Evolutionary conservation across 768 basidiomycete genomes (phyloP).

Genomic region (Lentinula detonsa): DNA sequence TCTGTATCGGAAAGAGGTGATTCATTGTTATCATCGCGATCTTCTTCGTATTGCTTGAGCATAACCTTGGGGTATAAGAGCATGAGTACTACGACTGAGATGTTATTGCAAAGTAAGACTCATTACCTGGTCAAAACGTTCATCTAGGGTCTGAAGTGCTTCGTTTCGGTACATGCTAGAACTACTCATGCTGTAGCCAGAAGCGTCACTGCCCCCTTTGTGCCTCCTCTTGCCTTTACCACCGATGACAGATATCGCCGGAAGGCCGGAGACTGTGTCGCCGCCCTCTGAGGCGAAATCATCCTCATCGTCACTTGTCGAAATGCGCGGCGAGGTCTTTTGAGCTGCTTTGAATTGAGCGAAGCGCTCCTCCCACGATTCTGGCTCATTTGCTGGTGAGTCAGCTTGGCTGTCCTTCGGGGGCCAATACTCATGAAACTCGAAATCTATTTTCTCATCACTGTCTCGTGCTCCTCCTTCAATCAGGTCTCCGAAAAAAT

Average conservation of each 20-base stretch:
- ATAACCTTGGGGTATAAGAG: conserved; percentile 46
- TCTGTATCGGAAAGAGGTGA: conserved; percentile 28
- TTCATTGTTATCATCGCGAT: conserved; percentile 34
- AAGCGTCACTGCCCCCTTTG: conserved; percentile 76
- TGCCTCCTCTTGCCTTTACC: conserved; percentile 66
- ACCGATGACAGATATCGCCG: conserved; percentile 70
- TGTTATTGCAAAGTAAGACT: neutral
- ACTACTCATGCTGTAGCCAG: conserved; percentile 96
- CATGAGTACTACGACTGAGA: neutral
- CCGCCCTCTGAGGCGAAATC: conserved; percentile 59
- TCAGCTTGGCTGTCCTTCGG: conserved; percentile 19
- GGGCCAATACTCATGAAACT: conserved; percentile 54
- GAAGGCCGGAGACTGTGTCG: conserved; percentile 78
- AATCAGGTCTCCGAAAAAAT: conserved; percentile 73
- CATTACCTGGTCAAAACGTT: conserved; percentile 87
- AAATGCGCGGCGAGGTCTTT: conserved; percentile 16
- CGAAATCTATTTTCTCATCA: conserved; percentile 59
- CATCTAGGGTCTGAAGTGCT: conserved; percentile 82
- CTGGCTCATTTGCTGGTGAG: conserved; percentile 25
- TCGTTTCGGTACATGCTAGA: conserved; percentile 94
- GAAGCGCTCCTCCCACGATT: conserved; percentile 76
- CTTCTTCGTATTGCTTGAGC: conserved; percentile 72
- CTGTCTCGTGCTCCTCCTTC: conserved; percentile 60
- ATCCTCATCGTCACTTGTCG: conserved; percentile 44
- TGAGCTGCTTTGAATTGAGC: conserved; percentile 66